Evolutionary conservation across 1,139 yeast species (phyloP).

Genomic region (Blastobotrys malaysiensis): DNA sequence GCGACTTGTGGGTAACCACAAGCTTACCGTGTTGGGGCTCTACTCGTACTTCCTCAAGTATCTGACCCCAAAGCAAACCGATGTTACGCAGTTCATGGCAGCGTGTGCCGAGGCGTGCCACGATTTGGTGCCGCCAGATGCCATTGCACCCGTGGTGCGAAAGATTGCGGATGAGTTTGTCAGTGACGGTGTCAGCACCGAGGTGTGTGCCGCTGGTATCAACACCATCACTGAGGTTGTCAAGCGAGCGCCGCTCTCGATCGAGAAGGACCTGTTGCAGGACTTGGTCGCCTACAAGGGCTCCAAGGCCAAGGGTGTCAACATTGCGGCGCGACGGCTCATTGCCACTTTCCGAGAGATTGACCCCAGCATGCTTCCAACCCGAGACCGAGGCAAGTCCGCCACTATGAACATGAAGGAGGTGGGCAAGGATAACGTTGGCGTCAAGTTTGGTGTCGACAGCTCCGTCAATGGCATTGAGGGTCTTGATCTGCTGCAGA

Average conservation of each 20-base stretch:
- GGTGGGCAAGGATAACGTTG: constrained; percentile 16
- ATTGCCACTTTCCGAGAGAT: constrained; percentile 82
- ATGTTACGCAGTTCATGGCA: constrained; percentile 94
- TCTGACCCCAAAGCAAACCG: constrained; percentile 86
- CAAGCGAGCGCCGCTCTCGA: constrained; percentile 89
- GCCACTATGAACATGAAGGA: constrained; percentile 74
- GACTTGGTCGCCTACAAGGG: constrained; percentile 88
- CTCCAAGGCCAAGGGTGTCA: constrained; percentile 87
- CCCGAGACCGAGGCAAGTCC: constrained; percentile 86
- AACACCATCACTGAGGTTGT: constrained; percentile 91
- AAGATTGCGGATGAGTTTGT: constrained; percentile 97
- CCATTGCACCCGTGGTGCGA: constrained; percentile 68
- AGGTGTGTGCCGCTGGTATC: constrained; percentile 96
- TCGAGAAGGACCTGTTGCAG: constrained; percentile 77
- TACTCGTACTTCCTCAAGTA: constrained; percentile 85
- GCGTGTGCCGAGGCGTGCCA: constrained; percentile 96
- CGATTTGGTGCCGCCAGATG: constrained; percentile 95
- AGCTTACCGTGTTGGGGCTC: constrained; percentile 80
- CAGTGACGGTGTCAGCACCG: constrained; percentile 96
- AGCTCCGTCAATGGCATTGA: constrained; percentile 51
- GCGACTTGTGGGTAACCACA: constrained; percentile 88
- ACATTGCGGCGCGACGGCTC: constrained; percentile 91
- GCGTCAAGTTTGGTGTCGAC: constrained; percentile 56
- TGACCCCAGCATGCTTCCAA: constrained; percentile 90
- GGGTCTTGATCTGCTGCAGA: constrained; percentile 81